phyloP scores from a whole-genome alignment of 495 filamentous ascomycete genomes.

The Aspergillus indologenus region DNA sequence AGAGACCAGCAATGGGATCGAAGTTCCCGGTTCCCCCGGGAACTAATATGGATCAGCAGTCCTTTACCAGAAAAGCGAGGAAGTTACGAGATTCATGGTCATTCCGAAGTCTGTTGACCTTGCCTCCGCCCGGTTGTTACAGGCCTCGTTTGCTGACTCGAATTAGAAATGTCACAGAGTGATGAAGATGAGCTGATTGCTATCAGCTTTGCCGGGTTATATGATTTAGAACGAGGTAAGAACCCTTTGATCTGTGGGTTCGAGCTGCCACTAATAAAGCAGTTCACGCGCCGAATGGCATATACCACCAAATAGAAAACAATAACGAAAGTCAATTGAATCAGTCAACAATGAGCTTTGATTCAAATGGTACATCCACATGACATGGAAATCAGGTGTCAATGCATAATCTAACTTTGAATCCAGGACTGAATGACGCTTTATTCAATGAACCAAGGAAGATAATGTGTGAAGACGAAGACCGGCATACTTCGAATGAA shows the following conservation, averaged over 20 bases:
- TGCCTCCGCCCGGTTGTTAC: not conserved
- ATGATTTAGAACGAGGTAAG: constrained; percentile 31
- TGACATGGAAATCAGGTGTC: not conserved
- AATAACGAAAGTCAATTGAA: constrained; percentile 6
- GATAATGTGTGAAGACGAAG: constrained; percentile 20
- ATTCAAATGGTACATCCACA: constrained; percentile 16
- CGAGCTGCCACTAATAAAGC: constrained; percentile 1
- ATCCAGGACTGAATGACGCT: constrained; percentile 10
- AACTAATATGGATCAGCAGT: constrained; percentile 14
- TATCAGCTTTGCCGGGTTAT: constrained; percentile 30
- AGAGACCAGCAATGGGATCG: constrained; percentile 15
- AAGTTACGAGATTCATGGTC: constrained; percentile 29
- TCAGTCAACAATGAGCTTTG: constrained; percentile 16
- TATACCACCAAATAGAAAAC: constrained; percentile 21
- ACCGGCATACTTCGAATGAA: constrained; percentile 10
- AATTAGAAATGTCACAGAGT: constrained; percentile 23
- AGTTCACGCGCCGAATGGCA: constrained; percentile 32
- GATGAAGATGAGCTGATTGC: constrained; percentile 34
- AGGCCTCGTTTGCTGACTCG: constrained; percentile 6
- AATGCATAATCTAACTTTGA: not conserved
- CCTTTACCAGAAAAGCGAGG: constrained; percentile 17
- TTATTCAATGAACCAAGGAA: constrained; percentile 9
- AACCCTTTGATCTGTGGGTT: not conserved
- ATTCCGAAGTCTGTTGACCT: constrained; percentile 21
- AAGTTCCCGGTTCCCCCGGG: constrained; percentile 12